phyloP scores from a whole-genome alignment of 805 yeast species.

The Spathaspora arborariae region DNA sequence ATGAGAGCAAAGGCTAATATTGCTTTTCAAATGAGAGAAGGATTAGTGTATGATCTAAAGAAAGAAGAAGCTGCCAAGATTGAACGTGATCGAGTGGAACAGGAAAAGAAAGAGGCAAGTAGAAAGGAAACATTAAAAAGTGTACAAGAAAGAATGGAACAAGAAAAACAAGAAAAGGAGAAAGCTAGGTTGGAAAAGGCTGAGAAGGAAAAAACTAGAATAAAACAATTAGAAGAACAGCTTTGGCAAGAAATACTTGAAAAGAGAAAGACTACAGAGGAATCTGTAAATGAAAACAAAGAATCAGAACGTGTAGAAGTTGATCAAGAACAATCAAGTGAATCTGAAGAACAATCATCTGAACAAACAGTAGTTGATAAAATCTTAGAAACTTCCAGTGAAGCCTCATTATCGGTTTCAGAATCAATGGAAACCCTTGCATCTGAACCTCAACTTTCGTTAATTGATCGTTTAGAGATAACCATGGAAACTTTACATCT shows the following conservation, averaged over 20 bases:
- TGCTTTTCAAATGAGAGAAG: constrained; percentile 39
- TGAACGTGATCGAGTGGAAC: constrained; percentile 13
- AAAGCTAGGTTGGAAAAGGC: not conserved
- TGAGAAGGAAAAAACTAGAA: not conserved
- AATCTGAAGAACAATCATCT: not conserved
- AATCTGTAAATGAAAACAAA: not conserved
- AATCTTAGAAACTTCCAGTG: not conserved
- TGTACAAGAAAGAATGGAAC: constrained; percentile 7
- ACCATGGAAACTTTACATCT: not conserved
- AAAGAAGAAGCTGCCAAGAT: constrained; percentile 1
- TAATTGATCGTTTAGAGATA: not conserved
- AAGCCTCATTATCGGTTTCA: not conserved
- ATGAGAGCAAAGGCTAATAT: constrained; percentile 42
- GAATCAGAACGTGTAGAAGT: not conserved
- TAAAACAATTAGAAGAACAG: not conserved
- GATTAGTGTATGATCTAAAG: constrained; percentile 9
- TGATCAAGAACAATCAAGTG: not conserved
- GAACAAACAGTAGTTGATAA: not conserved
- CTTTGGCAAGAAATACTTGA: not conserved
- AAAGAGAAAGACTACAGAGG: not conserved
- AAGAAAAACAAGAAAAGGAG: constrained; percentile 1
- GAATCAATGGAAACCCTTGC: not conserved
- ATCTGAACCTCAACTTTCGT: not conserved
- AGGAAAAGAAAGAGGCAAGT: constrained; percentile 23
- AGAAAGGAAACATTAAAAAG: constrained; percentile 20